phyloP scores from a whole-genome alignment of 176 grass and related monocot species.

The Carex pumila region DNA sequence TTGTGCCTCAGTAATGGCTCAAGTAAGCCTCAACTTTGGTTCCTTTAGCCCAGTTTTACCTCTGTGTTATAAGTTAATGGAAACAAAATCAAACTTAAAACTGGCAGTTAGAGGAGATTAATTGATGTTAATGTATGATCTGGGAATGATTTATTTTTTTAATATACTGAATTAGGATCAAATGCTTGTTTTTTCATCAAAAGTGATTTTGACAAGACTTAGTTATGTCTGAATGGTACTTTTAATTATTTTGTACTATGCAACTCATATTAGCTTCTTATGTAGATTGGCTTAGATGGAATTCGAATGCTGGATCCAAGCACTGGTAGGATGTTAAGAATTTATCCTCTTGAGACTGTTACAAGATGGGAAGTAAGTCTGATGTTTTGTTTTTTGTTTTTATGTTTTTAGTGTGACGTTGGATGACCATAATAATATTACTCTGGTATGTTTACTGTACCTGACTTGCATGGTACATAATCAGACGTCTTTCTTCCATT shows the following conservation, averaged over 20 bases:
- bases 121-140: neutral
- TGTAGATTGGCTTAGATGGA: slow-evolving; percentile 95
- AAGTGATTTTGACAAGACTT: neutral
- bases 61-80: neutral
- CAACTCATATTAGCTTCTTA: neutral
- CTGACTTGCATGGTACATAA: neutral
- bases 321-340: slow-evolving; percentile 59
- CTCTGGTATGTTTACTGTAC: neutral
- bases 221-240: neutral
- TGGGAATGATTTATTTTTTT: neutral
- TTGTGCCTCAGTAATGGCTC: neutral
- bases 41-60: neutral
- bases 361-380: slow-evolving; percentile 84
- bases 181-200: neutral
- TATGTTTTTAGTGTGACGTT: neutral
- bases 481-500: neutral
- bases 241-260: neutral
- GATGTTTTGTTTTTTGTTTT: neutral
- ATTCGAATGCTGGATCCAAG: slow-evolving; percentile 98
- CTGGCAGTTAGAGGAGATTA: neutral
- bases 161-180: neutral
- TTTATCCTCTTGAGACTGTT: slow-evolving; percentile 84
- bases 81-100: neutral
- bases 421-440: neutral
- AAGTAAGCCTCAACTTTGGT: neutral